These are phyloP conservation scores for Paramecium primaurelia DNA, from an alignment of 73 alveolate species.

Conservation along the genomic window DNA sequence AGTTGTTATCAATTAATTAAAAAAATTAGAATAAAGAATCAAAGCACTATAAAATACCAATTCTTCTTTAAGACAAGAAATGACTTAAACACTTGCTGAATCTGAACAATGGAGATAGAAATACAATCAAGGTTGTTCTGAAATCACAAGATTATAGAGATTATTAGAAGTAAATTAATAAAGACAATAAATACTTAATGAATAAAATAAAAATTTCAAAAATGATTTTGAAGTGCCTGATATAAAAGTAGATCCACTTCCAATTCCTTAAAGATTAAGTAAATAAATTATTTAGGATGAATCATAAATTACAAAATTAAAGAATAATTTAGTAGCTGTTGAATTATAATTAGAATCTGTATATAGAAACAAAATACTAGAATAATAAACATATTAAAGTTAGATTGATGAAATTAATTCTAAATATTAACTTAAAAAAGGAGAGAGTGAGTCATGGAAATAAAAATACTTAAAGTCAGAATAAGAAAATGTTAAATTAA, in stretches of 20 bases:
- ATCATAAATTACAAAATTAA: neutral
- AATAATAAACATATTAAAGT: neutral
- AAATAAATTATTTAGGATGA: neutral
- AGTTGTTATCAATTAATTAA: constrained; percentile 3
- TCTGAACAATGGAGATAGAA: constrained; percentile 37
- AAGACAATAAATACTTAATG: neutral
- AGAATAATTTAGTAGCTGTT: neutral
- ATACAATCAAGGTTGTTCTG: neutral
- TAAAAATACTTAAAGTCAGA: constrained; percentile 18
- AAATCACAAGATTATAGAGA: neutral
- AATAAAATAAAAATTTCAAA: neutral
- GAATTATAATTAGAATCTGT: neutral
- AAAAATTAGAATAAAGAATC: neutral
- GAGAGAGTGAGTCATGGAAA: neutral
- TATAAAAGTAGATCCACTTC: neutral
- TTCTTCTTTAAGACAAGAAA: neutral
- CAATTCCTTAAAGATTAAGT: neutral
- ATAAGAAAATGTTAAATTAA: neutral
- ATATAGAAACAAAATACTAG: neutral
- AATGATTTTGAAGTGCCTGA: constrained; percentile 1
- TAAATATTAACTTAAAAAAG: neutral
- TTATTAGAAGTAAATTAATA: neutral
- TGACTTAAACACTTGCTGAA: neutral
- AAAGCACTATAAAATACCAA: neutral
- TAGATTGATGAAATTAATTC: neutral